Evolutionary conservation across 441 rosid species (phyloP).

Genomic region (Bruguiera hainesii): DNA sequence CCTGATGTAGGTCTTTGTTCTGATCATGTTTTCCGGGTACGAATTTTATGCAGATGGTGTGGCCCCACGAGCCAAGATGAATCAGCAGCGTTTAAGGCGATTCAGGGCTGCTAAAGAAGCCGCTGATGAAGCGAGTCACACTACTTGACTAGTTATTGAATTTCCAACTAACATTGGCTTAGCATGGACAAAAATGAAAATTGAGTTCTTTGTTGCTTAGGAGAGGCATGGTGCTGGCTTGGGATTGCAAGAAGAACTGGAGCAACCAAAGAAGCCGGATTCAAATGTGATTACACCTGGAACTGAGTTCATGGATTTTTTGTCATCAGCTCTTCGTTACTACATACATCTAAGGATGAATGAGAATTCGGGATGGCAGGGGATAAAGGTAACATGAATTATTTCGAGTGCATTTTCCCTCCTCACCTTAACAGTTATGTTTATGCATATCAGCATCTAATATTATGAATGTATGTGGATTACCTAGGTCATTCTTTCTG

Average conservation of each 20-base stretch:
- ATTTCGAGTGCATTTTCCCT: neutral
- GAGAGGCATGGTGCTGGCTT: neutral
- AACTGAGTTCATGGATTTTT: slow-evolving; percentile 51
- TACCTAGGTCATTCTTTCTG: slow-evolving; percentile 32
- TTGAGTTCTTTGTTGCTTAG: neutral
- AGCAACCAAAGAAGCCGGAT: slow-evolving; percentile 21
- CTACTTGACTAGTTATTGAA: neutral
- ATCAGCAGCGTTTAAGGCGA: neutral
- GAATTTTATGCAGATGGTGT: neutral
- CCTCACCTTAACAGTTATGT: no score
- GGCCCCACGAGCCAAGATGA: neutral
- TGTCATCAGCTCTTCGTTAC: slow-evolving; percentile 42
- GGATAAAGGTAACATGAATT: slow-evolving; percentile 34
- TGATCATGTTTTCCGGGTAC: neutral
- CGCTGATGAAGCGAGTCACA: neutral
- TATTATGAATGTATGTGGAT: neutral
- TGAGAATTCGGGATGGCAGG: slow-evolving; percentile 40
- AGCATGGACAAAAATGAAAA: neutral
- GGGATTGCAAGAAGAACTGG: neutral
- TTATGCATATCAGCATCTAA: no score
- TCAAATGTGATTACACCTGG: slow-evolving; percentile 59
- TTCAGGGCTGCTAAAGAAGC: slow-evolving; percentile 1
- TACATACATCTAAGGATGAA: slow-evolving; percentile 45
- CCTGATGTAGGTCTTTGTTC: neutral
- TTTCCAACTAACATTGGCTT: neutral